phyloP scores from a whole-genome alignment of 768 basidiomycete species.

The Udeniomyces megalosporus region DNA sequence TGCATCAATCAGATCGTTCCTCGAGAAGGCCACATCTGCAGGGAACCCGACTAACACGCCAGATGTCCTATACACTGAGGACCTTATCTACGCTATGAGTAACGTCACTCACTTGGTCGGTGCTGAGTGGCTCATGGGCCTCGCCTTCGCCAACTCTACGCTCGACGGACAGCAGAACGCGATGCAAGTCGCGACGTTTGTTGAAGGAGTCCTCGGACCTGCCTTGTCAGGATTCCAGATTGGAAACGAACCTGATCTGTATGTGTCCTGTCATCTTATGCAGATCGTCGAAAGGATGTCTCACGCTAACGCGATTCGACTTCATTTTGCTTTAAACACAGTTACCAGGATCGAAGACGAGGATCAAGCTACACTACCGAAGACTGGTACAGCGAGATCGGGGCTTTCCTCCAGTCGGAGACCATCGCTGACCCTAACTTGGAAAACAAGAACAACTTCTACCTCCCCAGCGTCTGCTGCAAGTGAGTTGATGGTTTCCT shows the following conservation, averaged over 20 bases:
- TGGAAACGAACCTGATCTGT: slow-evolving; percentile 69
- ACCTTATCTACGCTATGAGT: slow-evolving; percentile 38
- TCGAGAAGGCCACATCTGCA: slow-evolving; percentile 9
- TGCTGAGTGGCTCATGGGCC: slow-evolving; percentile 46
- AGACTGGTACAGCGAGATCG: slow-evolving; percentile 43
- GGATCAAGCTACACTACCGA: slow-evolving; percentile 23
- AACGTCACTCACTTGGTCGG: slow-evolving; percentile 46
- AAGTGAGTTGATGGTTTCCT: slow-evolving; percentile 17
- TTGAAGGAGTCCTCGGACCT: slow-evolving; percentile 47
- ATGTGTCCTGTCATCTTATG: neutral
- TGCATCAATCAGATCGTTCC: slow-evolving; percentile 4
- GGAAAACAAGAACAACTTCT: slow-evolving; percentile 32
- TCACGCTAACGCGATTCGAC: no score
- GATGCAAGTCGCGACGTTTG: slow-evolving; percentile 38
- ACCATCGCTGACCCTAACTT: slow-evolving; percentile 34
- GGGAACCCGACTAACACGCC: slow-evolving; percentile 23
- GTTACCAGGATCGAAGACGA: slow-evolving; percentile 26
- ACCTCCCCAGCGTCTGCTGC: slow-evolving; percentile 49
- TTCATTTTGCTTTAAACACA: slow-evolving; percentile 2
- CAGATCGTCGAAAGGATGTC: no score
- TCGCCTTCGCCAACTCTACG: slow-evolving; percentile 45
- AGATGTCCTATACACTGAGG: slow-evolving; percentile 26
- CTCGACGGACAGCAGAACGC: slow-evolving; percentile 34
- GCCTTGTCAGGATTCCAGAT: slow-evolving; percentile 52
- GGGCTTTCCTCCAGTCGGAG: slow-evolving; percentile 33